phyloP scores from a whole-genome alignment of 139 green algal species.

The Coelastrella sp. region DNA sequence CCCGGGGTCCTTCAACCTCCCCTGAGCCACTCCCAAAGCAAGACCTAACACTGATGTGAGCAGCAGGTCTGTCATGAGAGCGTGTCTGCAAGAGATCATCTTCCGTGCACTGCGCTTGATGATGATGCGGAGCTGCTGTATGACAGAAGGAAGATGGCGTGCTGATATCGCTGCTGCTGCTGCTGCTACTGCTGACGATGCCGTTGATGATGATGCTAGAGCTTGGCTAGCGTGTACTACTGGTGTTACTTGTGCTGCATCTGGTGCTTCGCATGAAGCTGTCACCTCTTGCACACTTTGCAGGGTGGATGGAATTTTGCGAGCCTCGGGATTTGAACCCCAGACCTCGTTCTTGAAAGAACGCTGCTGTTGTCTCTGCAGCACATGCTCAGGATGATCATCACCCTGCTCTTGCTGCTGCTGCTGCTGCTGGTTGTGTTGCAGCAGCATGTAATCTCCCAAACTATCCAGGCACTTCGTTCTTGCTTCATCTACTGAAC shows the following conservation, averaged over 20 bases:
- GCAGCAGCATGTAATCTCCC: slow-evolving; percentile 2
- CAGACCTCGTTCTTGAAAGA: not conserved
- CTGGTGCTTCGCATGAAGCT: not conserved
- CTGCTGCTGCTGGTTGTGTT: not conserved
- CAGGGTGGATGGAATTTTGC: not conserved
- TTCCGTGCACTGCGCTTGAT: not conserved
- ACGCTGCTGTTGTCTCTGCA: slow-evolving; percentile 11
- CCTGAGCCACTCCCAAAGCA: not conserved
- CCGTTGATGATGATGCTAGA: not conserved
- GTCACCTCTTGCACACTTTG: not conserved
- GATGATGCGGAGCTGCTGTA: not conserved
- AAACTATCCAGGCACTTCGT: not conserved
- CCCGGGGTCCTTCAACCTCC: not conserved
- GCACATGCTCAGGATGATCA: not conserved
- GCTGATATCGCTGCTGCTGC: not conserved
- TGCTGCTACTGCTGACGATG: not conserved
- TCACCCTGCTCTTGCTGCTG: not conserved
- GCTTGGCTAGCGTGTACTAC: not conserved
- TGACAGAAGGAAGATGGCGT: not conserved
- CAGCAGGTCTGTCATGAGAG: slow-evolving; percentile 31
- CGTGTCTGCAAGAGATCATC: not conserved
- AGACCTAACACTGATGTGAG: slow-evolving; percentile 30
- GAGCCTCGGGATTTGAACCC: not conserved
- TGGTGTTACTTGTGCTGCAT: not conserved
- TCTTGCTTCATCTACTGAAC: not conserved